Percentiles rank a stretch among this genome's conserved stretches.
Conservation (phyloP, 345 rosid genomes). For the Erysimum cheiranthoides region DNA sequence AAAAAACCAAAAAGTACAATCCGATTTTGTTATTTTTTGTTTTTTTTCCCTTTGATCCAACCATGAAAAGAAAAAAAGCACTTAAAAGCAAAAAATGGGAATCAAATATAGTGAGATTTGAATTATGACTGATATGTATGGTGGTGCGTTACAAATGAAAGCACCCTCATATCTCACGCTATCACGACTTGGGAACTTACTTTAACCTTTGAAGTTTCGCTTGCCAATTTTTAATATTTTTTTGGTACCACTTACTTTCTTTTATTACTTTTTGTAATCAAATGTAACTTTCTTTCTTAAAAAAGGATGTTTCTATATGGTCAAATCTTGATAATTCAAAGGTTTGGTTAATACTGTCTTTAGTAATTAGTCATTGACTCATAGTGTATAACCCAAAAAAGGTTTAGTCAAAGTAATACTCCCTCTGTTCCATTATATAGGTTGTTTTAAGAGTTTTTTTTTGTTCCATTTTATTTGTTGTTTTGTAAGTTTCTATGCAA, state of each 20-base stretch:
- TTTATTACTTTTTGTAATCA: too few species aligned
- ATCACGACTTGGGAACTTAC: constrained; percentile 27
- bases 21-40: not conserved
- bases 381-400: too few species aligned
- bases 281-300: too few species aligned
- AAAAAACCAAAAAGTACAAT: not conserved
- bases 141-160: constrained; percentile 39
- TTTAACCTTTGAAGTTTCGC: not conserved
- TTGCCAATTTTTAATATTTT: constrained; percentile 5
- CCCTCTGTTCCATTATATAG: too few species aligned
- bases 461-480: too few species aligned
- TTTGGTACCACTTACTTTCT: not conserved
- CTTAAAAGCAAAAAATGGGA: not conserved
- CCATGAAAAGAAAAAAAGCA: not conserved
- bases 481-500: too few species aligned
- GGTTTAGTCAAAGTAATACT: too few species aligned
- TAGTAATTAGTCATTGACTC: too few species aligned
- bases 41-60: not conserved
- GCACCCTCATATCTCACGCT: constrained; percentile 30
- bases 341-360: too few species aligned
- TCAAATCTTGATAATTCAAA: too few species aligned
- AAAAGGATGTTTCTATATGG: too few species aligned
- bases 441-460: too few species aligned
- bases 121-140: not conserved
- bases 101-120: not conserved